phyloP scores from a whole-genome alignment of 176 grass and related monocot species.

The Eragrostis nindensis region DNA sequence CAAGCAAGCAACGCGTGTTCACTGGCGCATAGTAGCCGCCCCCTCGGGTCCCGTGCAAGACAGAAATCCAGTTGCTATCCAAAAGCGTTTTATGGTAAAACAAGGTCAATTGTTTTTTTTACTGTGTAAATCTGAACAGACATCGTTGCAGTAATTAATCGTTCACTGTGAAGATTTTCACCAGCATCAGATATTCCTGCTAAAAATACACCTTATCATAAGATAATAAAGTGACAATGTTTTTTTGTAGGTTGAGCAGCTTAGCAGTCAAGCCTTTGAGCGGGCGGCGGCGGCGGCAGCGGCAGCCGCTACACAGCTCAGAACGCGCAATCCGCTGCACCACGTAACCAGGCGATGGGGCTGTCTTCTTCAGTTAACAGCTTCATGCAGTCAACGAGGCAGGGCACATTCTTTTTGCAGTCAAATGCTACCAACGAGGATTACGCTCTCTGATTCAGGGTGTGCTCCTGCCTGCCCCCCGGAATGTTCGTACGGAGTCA shows the following conservation, averaged over 20 bases:
- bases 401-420: too few species aligned
- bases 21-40: background rate
- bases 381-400: background rate
- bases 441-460: too few species aligned
- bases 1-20: constrained; percentile 13
- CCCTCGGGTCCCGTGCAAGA: background rate
- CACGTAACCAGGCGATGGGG: background rate
- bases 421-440: background rate
- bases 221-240: too few species aligned
- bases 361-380: background rate
- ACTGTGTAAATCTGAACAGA: too few species aligned
- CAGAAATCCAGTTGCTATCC: background rate
- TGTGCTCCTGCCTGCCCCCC: background rate
- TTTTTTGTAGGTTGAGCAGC: background rate
- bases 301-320: background rate
- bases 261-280: background rate
- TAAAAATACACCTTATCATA: background rate
- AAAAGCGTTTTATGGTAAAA: background rate
- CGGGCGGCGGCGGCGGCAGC: too few species aligned
- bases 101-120: too few species aligned
- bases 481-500: background rate
- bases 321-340: background rate
- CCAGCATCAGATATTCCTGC: background rate
- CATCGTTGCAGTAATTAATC: background rate
- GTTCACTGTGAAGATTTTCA: background rate